Evolutionary conservation across 2,329 filamentous ascomycete species (phyloP), one percentile per base, ranked within the genome.

Genomic region (Fusarium pseudocircinatum): DNA sequence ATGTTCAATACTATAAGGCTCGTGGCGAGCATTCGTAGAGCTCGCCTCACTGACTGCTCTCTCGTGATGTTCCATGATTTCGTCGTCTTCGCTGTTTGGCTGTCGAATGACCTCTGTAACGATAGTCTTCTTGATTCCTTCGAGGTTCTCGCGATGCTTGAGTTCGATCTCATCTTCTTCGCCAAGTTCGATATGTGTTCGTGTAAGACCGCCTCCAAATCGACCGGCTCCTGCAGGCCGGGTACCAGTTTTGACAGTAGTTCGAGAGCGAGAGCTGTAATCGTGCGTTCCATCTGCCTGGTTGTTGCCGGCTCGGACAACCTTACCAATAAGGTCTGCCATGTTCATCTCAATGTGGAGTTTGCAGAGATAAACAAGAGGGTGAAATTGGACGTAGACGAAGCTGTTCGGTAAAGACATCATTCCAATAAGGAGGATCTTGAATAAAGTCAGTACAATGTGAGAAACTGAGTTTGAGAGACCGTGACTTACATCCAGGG

Each of bases 171-270:
- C 67, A 22, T 80, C 70, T 20, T 76, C 78, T 7, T 77, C 75
- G 44, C 70, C 72, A 10, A 78, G 70, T 63, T 78, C 75, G 40
- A 84, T 75, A 42, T 75, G 73, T 4, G 70, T 72, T 22, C 73
- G 64, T 18, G 73, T 66, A 4, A 76, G 60, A 9, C 63, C 71
- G 11, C 64, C 66, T n/a, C 71, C 69, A 46, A 76, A 73, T 30
- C 74, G 71, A 32, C 71, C 53, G 15, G 43, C 60, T 16, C 63
- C 39, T 12, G 68, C 32, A 24, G 73, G 64, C 12, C 74, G 72
- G 32, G 57, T 59, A 26, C 39, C 40, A 15, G 30, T 64, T 50
- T 70, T 74, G 28, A 43, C 43, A 4, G 73, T 73, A 4, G 72
- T 60, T 28, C 73, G 71, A 20, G 74, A 75, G 30, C 69, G 73